Percentiles rank a stretch among this genome's conserved stretches.
phyloP scores from a whole-genome alignment of 108 stramenopile species.

The Cyclotella baltica region DNA sequence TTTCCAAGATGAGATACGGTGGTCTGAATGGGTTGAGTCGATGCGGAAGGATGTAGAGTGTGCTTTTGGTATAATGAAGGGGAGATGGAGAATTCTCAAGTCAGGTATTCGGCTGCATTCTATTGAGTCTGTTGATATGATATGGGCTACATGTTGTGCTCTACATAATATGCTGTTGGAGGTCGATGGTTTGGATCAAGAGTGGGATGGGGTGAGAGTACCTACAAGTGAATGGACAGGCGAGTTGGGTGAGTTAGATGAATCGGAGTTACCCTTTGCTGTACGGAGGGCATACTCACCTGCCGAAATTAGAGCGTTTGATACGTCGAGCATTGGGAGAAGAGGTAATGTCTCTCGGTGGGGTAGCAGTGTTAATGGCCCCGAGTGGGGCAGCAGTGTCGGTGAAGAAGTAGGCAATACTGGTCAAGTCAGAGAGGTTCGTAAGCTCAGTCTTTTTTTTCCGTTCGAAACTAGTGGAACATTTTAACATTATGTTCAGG shows the following conservation, averaged over 20 bases:
- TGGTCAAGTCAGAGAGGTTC: background rate
- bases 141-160: constrained; percentile 51
- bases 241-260: background rate
- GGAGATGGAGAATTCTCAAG: constrained; percentile 26
- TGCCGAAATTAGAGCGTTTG: background rate
- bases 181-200: constrained; percentile 43
- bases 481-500: constrained; percentile 6
- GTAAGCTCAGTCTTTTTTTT: background rate
- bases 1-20: background rate
- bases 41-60: constrained; percentile 31
- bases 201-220: constrained; percentile 17
- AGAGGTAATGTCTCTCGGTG: too few species aligned
- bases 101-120: constrained; percentile 32
- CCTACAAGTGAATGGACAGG: constrained; percentile 13
- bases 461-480: constrained; percentile 2
- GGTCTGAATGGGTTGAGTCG: constrained; percentile 30
- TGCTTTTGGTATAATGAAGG: constrained; percentile 18
- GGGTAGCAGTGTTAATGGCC: too few species aligned
- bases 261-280: background rate
- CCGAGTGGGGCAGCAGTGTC: background rate
- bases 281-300: background rate
- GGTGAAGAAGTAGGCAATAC: background rate
- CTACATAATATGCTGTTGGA: constrained; percentile 58
- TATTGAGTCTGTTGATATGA: constrained; percentile 17
- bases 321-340: background rate